Evolutionary conservation across 495 filamentous ascomycete genomes (phyloP).

Genomic region (Aspergillus sparsus): DNA sequence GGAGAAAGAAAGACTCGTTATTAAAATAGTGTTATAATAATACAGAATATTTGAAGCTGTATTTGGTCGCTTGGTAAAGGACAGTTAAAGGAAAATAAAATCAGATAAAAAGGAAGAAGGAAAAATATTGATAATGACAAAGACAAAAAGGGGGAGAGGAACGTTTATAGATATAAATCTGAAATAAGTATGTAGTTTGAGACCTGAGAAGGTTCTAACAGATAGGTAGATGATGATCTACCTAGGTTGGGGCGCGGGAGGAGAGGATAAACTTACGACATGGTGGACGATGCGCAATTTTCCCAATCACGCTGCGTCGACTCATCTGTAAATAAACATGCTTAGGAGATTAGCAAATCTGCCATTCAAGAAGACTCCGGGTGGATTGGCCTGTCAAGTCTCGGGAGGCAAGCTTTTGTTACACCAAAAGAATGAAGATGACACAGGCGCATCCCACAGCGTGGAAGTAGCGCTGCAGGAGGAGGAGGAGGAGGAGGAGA

Average conservation of each 20-base stretch:
- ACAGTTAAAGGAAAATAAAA: not conserved
- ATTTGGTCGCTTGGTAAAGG: too few species aligned
- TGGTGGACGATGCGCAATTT: conserved; percentile 42
- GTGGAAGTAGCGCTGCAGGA: conserved; percentile 39
- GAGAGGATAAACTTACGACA: conserved; percentile 54
- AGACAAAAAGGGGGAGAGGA: not conserved
- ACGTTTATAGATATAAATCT: not conserved
- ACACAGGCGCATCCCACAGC: conserved; percentile 48
- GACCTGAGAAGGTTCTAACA: conserved; percentile 3
- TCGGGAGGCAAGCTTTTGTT: conserved; percentile 39
- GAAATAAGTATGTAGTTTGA: conserved; percentile 8
- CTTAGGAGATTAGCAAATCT: conserved; percentile 45
- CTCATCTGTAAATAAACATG: conserved; percentile 50
- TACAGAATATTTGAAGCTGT: too few species aligned
- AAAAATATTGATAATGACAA: not conserved
- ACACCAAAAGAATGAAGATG: conserved; percentile 45
- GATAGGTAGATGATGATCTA: conserved; percentile 4
- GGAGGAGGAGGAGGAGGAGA: conserved; percentile 29
- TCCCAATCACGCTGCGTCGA: conserved; percentile 43
- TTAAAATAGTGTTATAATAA: too few species aligned
- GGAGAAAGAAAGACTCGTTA: not conserved
- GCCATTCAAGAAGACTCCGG: conserved; percentile 40
- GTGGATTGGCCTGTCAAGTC: conserved; percentile 37
- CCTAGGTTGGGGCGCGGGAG: conserved; percentile 10
- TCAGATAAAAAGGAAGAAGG: not conserved